These are phyloP conservation scores for Primulina eburnea DNA, from an alignment of 257 asterid species.

Conservation along the genomic window DNA sequence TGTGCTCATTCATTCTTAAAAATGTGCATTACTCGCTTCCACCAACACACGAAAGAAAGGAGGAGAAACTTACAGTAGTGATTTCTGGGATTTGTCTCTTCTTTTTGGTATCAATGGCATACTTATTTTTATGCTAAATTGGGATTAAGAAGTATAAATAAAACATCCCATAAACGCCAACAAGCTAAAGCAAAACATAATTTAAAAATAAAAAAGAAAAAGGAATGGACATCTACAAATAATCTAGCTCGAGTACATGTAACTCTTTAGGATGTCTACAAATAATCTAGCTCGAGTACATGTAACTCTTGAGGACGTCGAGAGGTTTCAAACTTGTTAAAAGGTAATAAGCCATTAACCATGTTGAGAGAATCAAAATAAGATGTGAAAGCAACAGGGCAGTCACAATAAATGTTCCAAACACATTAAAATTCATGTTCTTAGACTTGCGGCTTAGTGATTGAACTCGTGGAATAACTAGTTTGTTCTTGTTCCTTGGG, in stretches of 20 bases:
- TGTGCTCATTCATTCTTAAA: too few species aligned
- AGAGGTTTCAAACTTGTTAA: background rate
- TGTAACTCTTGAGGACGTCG: background rate
- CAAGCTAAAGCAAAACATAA: too few species aligned
- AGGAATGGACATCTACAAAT: background rate
- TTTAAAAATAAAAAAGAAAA: too few species aligned
- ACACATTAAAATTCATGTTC: background rate
- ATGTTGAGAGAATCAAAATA: background rate
- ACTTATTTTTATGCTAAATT: too few species aligned
- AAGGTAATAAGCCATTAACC: background rate
- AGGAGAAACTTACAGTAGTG: too few species aligned
- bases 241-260: background rate
- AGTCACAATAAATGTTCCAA: background rate
- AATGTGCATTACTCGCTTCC: too few species aligned
- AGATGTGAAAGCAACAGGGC: background rate
- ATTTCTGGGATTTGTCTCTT: too few species aligned
- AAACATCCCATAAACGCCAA: too few species aligned
- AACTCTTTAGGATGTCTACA: background rate
- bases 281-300: background rate
- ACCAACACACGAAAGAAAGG: too few species aligned
- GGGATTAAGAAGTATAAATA: too few species aligned
- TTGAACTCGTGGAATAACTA: background rate
- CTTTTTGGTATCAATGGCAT: too few species aligned
- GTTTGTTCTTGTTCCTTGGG: background rate
- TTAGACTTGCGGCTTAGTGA: background rate